Evolutionary conservation across 2,329 filamentous ascomycete genomes (phyloP).

Genomic region (Graphilbum sp.): DNA sequence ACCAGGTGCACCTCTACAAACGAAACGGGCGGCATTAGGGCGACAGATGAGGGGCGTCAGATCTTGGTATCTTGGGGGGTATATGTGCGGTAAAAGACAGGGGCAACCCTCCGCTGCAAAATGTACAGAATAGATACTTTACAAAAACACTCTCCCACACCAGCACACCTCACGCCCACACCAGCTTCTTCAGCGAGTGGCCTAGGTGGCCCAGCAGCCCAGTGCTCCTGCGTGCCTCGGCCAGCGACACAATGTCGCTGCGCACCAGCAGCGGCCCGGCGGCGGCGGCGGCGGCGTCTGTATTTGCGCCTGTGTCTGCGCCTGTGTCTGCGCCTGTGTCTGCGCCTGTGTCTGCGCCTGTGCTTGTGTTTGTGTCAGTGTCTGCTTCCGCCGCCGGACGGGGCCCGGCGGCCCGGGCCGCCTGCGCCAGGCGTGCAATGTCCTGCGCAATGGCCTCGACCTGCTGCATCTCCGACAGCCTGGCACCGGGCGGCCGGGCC

Average conservation of each 20-base stretch:
- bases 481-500: constrained; percentile 8
- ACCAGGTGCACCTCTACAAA: constrained; percentile 71
- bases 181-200: constrained; percentile 82
- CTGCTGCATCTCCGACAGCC: constrained; percentile 37
- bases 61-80: too few species aligned
- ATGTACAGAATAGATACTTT: too few species aligned
- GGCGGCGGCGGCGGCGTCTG: constrained; percentile 14
- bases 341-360: not conserved
- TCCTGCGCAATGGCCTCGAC: constrained; percentile 55
- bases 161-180: constrained; percentile 44
- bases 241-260: constrained; percentile 64
- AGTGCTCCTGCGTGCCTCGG: constrained; percentile 75
- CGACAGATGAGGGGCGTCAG: too few species aligned
- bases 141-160: not conserved
- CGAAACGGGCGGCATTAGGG: not conserved
- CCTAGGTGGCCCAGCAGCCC: constrained; percentile 74
- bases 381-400: too few species aligned
- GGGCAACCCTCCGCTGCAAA: too few species aligned
- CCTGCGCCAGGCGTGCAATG: constrained; percentile 51
- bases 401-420: not conserved
- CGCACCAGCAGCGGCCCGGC: constrained; percentile 33
- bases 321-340: not conserved
- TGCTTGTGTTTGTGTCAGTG: too few species aligned
- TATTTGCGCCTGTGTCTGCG: not conserved
- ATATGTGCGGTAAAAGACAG: too few species aligned